Evolutionary conservation across 306 rosid genomes (phyloP).

Genomic region (Begonia masoniana): DNA sequence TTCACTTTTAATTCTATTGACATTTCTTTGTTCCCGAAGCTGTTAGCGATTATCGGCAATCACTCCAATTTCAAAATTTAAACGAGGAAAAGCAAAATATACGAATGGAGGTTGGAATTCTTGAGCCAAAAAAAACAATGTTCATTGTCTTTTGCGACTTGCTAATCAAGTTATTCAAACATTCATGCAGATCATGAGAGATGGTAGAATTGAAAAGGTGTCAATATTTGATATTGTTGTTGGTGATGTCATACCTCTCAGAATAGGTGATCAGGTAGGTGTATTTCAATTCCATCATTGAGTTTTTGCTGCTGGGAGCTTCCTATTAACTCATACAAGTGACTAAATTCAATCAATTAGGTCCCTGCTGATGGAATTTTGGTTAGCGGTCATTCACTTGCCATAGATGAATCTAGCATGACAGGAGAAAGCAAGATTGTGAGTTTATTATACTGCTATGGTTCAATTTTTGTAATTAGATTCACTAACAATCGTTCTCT

Average conservation of each 20-base stretch:
- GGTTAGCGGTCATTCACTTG: constrained; percentile 73
- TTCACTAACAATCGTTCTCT: constrained; percentile 11
- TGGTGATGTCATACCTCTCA: constrained; percentile 91
- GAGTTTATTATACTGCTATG: constrained; percentile 22
- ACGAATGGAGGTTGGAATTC: constrained; percentile 65
- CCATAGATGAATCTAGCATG: constrained; percentile 97
- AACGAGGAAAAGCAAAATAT: constrained; percentile 83
- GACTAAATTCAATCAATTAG: constrained; percentile 15
- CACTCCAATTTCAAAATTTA: constrained; percentile 88
- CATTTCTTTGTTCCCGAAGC: constrained; percentile 26
- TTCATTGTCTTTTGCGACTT: constrained; percentile 5
- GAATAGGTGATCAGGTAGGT: constrained; percentile 89
- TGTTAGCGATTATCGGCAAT: constrained; percentile 85
- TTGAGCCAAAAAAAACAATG: constrained; percentile 4
- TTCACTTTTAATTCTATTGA: not conserved
- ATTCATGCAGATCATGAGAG: constrained; percentile 62
- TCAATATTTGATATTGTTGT: constrained; percentile 92
- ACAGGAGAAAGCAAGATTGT: constrained; percentile 99
- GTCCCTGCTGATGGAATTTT: constrained; percentile 96
- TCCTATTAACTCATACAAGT: not conserved
- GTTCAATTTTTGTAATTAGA: not conserved
- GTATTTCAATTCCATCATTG: constrained; percentile 11
- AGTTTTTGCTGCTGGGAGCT: constrained; percentile 12
- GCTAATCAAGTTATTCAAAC: constrained; percentile 16
- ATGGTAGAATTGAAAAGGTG: constrained; percentile 58